Evolutionary conservation across 2,329 filamentous ascomycete species (phyloP).

Genomic region (Endoconidiophora laricicola): DNA sequence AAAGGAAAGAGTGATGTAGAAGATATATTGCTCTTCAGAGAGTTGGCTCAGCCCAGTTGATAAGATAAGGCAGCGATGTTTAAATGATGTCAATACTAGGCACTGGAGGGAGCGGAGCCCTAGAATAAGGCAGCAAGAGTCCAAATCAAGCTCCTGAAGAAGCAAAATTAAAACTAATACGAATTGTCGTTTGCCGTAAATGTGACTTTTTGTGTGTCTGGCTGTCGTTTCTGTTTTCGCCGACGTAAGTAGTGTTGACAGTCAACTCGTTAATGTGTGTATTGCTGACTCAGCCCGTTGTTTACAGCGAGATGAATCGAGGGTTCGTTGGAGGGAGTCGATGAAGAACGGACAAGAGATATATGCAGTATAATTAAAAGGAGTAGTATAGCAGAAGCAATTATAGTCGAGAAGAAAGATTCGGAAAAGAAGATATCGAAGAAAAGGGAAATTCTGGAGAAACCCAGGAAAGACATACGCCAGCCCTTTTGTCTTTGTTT

Average conservation of each 20-base stretch:
- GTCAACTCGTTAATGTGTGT: neutral
- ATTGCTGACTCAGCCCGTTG: constrained; percentile 1
- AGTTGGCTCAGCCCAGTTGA: neutral
- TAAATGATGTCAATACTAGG: neutral
- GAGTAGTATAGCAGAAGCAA: too few relatives aligned
- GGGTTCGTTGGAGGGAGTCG: neutral
- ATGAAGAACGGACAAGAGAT: neutral
- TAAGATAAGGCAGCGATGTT: neutral
- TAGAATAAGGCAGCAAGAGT: too few relatives aligned
- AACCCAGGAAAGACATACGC: neutral
- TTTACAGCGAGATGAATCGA: neutral
- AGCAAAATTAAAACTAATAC: too few relatives aligned
- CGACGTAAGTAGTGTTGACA: too few relatives aligned
- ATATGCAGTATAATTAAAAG: neutral
- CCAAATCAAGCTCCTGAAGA: too few relatives aligned
- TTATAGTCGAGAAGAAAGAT: neutral
- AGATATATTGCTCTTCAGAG: neutral
- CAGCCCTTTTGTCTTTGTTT: constrained; percentile 6
- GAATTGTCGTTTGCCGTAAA: too few relatives aligned
- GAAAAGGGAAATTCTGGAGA: neutral
- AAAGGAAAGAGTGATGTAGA: too few relatives aligned
- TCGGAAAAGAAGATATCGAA: neutral
- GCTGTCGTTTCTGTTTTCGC: too few relatives aligned
- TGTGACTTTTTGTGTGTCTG: too few relatives aligned
- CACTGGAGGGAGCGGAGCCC: too few relatives aligned